Conservation (phyloP, 2,329 filamentous ascomycete genomes). For the Arthroderma uncinatum region DNA sequence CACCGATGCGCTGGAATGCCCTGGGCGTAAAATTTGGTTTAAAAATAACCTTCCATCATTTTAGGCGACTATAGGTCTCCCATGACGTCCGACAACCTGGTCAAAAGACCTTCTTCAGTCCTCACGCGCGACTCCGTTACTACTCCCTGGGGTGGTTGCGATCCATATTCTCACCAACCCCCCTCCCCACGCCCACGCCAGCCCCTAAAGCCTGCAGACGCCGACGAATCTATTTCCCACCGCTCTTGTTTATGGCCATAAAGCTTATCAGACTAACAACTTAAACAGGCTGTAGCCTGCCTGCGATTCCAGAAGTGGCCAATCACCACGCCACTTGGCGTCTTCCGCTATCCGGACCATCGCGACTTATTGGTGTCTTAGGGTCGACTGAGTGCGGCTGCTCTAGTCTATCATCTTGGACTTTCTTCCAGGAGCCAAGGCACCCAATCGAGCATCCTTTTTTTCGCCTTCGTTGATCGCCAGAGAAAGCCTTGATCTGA, state of each 20-base stretch:
- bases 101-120: conserved; percentile 2
- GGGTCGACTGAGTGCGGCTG: neutral
- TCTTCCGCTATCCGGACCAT: conserved; percentile 8
- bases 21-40: conserved; percentile 1
- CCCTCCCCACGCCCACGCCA: neutral
- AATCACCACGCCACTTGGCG: conserved; percentile 11
- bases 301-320: conserved; percentile 5
- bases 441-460: conserved; percentile 13
- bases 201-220: conserved; percentile 17
- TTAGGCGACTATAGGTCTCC: conserved; percentile 4
- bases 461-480: conserved; percentile 4
- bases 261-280: conserved; percentile 3
- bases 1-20: conserved; percentile 1
- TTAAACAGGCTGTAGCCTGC: conserved; percentile 1
- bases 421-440: conserved; percentile 10
- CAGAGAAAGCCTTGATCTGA: conserved; percentile 9
- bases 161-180: conserved; percentile 4
- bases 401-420: neutral
- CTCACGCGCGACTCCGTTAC: conserved; percentile 2
- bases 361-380: conserved; percentile 5
- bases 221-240: conserved; percentile 45
- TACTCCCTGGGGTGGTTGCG: neutral
- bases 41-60: conserved; percentile 6
- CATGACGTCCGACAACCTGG: conserved; percentile 4
- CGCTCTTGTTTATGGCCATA: conserved; percentile 33